These are phyloP conservation scores for Apophysomyces sp. DNA, from an alignment of 371 early-diverging fungal genomes.

Conservation along the genomic window DNA sequence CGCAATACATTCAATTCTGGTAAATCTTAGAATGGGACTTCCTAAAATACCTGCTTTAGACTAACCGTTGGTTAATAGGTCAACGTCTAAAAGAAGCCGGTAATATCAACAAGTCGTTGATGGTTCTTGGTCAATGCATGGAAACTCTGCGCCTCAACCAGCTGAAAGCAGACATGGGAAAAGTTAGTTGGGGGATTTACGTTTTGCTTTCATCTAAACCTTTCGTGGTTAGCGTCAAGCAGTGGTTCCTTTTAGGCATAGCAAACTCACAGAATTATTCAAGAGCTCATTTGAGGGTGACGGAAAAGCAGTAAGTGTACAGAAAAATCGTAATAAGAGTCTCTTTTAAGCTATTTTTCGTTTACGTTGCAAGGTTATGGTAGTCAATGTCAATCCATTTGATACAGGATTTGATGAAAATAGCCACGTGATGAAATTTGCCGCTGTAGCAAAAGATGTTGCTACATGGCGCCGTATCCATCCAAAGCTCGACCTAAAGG, in stretches of 20 bases:
- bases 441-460: conserved; percentile 66
- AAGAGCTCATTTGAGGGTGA: conserved; percentile 69
- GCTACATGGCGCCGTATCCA: conserved; percentile 47
- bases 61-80: conserved; percentile 33
- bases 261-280: conserved; percentile 71
- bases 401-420: conserved; percentile 65
- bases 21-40: conserved; percentile 67
- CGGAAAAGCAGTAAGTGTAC: conserved; percentile 52
- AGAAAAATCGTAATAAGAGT: too few species aligned
- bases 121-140: conserved; percentile 92
- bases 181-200: conserved; percentile 16
- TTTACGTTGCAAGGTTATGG: conserved; percentile 36
- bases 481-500: conserved; percentile 38
- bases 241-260: conserved; percentile 69
- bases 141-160: conserved; percentile 66
- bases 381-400: conserved; percentile 71
- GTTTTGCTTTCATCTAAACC: neutral
- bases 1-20: conserved; percentile 79
- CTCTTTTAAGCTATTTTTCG: neutral
- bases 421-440: conserved; percentile 67
- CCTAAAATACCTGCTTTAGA: neutral
- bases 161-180: conserved; percentile 33
- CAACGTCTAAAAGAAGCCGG: conserved; percentile 91
- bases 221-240: conserved; percentile 30
- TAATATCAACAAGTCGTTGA: conserved; percentile 91